A percentile compares a stretch with the other conserved stretches of the same genome.
Conservation (phyloP, 352 stramenopile species). For the Peronospora belbahrii region DNA sequence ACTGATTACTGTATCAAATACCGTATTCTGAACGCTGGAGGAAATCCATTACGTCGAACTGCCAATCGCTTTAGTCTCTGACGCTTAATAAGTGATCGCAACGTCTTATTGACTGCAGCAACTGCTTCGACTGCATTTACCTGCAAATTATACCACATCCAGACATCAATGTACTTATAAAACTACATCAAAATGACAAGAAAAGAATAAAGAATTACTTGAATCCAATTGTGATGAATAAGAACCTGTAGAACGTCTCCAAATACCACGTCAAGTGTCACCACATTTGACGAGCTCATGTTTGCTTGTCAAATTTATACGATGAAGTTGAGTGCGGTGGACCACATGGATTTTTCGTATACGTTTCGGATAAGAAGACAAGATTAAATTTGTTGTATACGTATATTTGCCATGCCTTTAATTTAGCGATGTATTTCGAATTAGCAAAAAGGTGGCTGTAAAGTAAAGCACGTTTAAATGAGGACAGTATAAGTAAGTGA, state of each 20-base stretch:
- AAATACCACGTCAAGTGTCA: conserved; percentile 3
- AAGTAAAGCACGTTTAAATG: too few relatives aligned
- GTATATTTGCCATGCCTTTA: too few relatives aligned
- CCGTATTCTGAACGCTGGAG: conserved; percentile 18
- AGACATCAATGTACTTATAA: neutral
- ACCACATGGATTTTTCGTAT: too few relatives aligned
- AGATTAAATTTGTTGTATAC: too few relatives aligned
- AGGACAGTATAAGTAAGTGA: too few relatives aligned
- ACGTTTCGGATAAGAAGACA: too few relatives aligned
- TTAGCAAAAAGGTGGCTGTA: too few relatives aligned
- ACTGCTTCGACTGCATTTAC: conserved; percentile 29
- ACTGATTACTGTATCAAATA: conserved; percentile 8
- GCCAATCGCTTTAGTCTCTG: conserved; percentile 27
- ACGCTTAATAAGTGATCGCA: conserved; percentile 12
- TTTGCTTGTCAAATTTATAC: neutral
- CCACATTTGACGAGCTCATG: conserved; percentile 5
- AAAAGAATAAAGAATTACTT: conserved; percentile 17
- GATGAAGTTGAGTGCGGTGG: neutral
- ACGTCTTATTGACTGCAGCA: conserved; percentile 13
- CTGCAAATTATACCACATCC: conserved; percentile 11
- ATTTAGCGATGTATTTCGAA: too few relatives aligned
- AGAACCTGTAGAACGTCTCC: conserved; percentile 27
- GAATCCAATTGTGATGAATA: conserved; percentile 30
- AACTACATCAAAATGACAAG: neutral
- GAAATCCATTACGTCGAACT: conserved; percentile 23